phyloP scores from a whole-genome alignment of 1,284 basidiomycete genomes.

The Mycena citricolor region DNA sequence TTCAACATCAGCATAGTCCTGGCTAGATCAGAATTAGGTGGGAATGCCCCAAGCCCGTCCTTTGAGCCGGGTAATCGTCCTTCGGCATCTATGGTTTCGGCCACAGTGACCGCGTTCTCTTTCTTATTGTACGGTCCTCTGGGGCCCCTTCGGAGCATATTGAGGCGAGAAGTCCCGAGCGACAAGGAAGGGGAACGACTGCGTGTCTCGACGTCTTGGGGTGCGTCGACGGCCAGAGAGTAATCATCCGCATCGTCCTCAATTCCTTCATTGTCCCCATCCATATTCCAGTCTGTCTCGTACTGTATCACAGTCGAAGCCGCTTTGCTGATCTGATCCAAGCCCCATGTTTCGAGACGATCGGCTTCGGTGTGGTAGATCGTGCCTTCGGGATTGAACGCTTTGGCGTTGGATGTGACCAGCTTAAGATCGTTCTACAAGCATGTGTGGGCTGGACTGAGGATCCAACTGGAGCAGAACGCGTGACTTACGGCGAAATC shows the following conservation, averaged over 20 bases:
- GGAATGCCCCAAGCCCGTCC: slow-evolving; percentile 71
- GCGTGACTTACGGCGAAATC: slow-evolving; percentile 69
- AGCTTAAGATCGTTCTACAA: slow-evolving; percentile 65
- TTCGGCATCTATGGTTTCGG: slow-evolving; percentile 62
- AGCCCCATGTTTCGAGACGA: slow-evolving; percentile 61
- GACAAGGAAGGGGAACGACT: slow-evolving; percentile 38
- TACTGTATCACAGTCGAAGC: slow-evolving; percentile 72
- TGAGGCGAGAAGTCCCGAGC: slow-evolving; percentile 39
- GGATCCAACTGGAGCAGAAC: slow-evolving; percentile 3
- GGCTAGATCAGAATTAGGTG: slow-evolving; percentile 66
- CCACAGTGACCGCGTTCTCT: slow-evolving; percentile 31
- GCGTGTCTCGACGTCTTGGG: slow-evolving; percentile 38
- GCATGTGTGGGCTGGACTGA: no score
- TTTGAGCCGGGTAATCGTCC: slow-evolving; percentile 72
- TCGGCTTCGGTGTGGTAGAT: slow-evolving; percentile 75
- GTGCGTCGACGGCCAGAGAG: slow-evolving; percentile 38
- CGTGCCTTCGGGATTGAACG: slow-evolving; percentile 69
- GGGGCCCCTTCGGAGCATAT: slow-evolving; percentile 37
- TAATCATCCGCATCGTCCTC: slow-evolving; percentile 27
- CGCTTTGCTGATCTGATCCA: slow-evolving; percentile 71
- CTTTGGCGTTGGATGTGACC: slow-evolving; percentile 71
- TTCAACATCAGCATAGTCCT: slow-evolving; percentile 68
- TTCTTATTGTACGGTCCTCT: slow-evolving; percentile 52
- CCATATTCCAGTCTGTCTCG: slow-evolving; percentile 80
- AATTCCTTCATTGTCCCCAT: slow-evolving; percentile 70